Evolutionary conservation across 495 filamentous ascomycete species (phyloP).

Genomic region (Penicillium fimorum): DNA sequence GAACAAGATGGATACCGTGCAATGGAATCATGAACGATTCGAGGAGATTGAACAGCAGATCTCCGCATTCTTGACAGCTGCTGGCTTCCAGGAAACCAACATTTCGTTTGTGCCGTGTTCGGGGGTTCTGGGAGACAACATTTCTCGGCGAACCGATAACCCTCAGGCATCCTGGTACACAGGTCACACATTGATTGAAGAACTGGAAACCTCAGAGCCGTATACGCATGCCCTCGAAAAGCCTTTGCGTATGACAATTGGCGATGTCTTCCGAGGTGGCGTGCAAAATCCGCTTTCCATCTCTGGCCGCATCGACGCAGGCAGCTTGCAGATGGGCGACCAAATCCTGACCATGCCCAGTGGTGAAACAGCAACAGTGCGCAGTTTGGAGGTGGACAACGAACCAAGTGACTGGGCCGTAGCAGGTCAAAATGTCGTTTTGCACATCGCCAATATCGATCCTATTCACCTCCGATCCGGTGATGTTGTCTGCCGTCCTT

Average conservation of each 20-base stretch:
- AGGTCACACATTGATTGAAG: constrained; percentile 74
- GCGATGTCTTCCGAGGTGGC: constrained; percentile 77
- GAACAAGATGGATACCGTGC: constrained; percentile 88
- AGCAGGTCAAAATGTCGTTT: constrained; percentile 83
- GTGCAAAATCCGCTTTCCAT: constrained; percentile 72
- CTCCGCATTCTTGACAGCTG: constrained; percentile 73
- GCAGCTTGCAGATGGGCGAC: constrained; percentile 81
- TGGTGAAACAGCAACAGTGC: constrained; percentile 73
- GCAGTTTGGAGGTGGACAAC: constrained; percentile 70
- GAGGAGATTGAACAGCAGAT: constrained; percentile 83
- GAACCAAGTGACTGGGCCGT: constrained; percentile 83
- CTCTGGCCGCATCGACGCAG: constrained; percentile 82
- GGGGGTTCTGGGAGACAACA: constrained; percentile 83
- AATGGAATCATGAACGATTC: constrained; percentile 79
- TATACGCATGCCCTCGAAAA: constrained; percentile 67
- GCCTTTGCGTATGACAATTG: constrained; percentile 80
- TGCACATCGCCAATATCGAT: constrained; percentile 87
- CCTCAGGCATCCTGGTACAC: constrained; percentile 70
- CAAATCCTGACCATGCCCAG: constrained; percentile 75
- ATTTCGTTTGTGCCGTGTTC: constrained; percentile 86
- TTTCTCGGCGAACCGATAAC: constrained; percentile 59
- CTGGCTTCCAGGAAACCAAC: constrained; percentile 76
- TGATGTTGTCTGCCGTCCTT: constrained; percentile 75
- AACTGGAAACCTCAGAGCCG: constrained; percentile 77
- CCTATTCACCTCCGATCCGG: constrained; percentile 75